Conservation (phyloP, 805 yeast genomes). For the Geotrichum ghanense region DNA sequence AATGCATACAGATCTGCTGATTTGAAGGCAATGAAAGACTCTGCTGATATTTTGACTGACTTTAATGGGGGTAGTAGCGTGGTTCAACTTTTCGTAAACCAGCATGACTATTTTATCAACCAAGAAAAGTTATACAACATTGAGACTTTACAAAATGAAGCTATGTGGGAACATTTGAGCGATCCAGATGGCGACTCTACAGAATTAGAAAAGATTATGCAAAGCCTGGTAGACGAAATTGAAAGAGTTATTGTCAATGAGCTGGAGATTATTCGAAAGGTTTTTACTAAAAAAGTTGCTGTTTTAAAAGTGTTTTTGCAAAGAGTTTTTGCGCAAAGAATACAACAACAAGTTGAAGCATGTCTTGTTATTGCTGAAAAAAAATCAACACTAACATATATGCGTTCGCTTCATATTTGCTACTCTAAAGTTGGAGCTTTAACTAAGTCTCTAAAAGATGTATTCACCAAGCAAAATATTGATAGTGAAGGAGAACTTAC, state of each 20-base stretch:
- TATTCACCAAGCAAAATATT: constrained; percentile 28
- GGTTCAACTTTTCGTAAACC: constrained; percentile 69
- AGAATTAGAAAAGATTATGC: constrained; percentile 41
- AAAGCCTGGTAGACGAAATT: constrained; percentile 42
- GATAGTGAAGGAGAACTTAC: constrained; percentile 32
- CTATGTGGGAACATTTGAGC: constrained; percentile 44
- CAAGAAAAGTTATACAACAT: constrained; percentile 32
- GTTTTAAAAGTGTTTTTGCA: constrained; percentile 64
- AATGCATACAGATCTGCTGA: constrained; percentile 62
- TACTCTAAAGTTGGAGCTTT: constrained; percentile 47
- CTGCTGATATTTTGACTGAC: constrained; percentile 58
- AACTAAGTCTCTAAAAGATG: constrained; percentile 54
- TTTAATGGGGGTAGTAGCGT: constrained; percentile 81
- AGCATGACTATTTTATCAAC: constrained; percentile 56
- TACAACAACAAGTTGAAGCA: constrained; percentile 34
- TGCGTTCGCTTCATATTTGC: constrained; percentile 62
- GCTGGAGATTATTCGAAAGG: constrained; percentile 58
- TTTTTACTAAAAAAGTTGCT: constrained; percentile 55
- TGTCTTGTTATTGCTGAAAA: constrained; percentile 52
- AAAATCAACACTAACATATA: constrained; percentile 52
- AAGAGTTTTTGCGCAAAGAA: constrained; percentile 63
- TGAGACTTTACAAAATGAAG: constrained; percentile 22
- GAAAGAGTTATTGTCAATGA: constrained; percentile 55
- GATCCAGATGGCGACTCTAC: constrained; percentile 44
- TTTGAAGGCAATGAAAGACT: constrained; percentile 58